Conservation (phyloP, 495 filamentous ascomycete species). For the Lentithecium fluviatile region DNA sequence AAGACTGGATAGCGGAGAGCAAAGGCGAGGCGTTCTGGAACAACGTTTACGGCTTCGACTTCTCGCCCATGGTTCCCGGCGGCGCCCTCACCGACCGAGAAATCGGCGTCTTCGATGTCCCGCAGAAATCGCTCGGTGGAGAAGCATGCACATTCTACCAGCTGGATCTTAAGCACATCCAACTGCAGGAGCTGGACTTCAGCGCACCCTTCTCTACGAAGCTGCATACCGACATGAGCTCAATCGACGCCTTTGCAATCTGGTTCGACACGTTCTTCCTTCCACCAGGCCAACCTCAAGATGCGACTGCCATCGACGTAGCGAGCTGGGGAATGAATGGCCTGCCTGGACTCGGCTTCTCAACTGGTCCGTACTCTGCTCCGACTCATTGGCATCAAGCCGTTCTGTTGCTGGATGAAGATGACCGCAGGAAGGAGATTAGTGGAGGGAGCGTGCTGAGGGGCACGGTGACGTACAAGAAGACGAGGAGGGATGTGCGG, state of each 20-base stretch:
- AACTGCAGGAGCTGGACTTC: conserved; percentile 58
- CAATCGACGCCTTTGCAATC: conserved; percentile 59
- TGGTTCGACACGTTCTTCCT: conserved; percentile 69
- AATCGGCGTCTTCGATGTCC: conserved; percentile 53
- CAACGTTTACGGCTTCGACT: conserved; percentile 43
- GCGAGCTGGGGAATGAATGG: conserved; percentile 40
- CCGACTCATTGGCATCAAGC: conserved; percentile 48
- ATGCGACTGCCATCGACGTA: conserved; percentile 35
- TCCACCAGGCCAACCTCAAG: conserved; percentile 41
- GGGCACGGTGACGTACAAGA: conserved; percentile 41
- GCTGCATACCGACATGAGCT: conserved; percentile 54
- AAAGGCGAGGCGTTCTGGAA: conserved; percentile 36
- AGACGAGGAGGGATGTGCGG: conserved; percentile 29
- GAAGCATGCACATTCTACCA: conserved; percentile 54
- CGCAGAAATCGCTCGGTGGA: conserved; percentile 48
- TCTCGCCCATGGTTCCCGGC: conserved; percentile 34
- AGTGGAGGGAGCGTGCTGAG: conserved; percentile 35
- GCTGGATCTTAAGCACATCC: conserved; percentile 57
- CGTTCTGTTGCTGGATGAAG: conserved; percentile 42
- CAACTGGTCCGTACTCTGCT: conserved; percentile 44
- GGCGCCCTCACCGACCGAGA: conserved; percentile 39
- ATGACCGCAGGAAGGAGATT: conserved; percentile 22
- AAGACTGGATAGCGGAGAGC: conserved; percentile 59
- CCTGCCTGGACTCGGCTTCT: conserved; percentile 44
- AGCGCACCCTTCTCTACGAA: conserved; percentile 54